A percentile compares a stretch with the other conserved stretches of the same genome.
Evolutionary conservation across 1,284 basidiomycete species (phyloP).

Genomic region (Abortiporus biennis): DNA sequence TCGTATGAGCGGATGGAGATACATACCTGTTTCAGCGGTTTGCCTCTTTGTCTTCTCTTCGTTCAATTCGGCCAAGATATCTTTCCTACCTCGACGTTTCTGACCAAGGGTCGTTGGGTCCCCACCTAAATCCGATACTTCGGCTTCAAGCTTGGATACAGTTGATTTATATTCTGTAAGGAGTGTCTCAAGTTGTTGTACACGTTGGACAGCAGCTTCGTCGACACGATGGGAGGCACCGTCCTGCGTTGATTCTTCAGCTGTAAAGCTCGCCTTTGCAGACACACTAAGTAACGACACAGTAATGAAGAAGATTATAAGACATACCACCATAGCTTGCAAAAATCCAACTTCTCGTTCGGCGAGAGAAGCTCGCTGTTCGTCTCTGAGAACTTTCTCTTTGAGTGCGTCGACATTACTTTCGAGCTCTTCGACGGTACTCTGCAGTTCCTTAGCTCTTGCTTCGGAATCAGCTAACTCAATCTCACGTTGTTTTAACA

Average conservation of each 20-base stretch:
- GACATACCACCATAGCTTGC: constrained; percentile 54
- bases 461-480: constrained; percentile 37
- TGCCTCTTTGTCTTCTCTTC: constrained; percentile 31
- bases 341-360: constrained; percentile 60
- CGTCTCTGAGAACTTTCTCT: constrained; percentile 37
- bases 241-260: constrained; percentile 39
- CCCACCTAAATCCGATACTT: constrained; percentile 35
- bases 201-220: constrained; percentile 32
- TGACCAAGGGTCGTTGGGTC: constrained; percentile 23
- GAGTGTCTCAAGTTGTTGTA: constrained; percentile 54
- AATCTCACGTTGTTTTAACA: constrained; percentile 43
- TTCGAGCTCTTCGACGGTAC: constrained; percentile 29
- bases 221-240: too few species aligned
- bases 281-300: background rate
- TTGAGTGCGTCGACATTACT: constrained; percentile 32
- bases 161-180: constrained; percentile 47
- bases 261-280: constrained; percentile 56
- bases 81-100: constrained; percentile 24
- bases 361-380: constrained; percentile 39
- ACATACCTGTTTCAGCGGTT: constrained; percentile 38
- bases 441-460: constrained; percentile 29
- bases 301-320: constrained; percentile 2
- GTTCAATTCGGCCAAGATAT: constrained; percentile 37
- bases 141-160: constrained; percentile 37
- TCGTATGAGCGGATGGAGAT: background rate